Percentiles rank a stretch among this genome's conserved stretches.
Conservation (phyloP, 257 asterid genomes). For the Verbascum thapsus region DNA sequence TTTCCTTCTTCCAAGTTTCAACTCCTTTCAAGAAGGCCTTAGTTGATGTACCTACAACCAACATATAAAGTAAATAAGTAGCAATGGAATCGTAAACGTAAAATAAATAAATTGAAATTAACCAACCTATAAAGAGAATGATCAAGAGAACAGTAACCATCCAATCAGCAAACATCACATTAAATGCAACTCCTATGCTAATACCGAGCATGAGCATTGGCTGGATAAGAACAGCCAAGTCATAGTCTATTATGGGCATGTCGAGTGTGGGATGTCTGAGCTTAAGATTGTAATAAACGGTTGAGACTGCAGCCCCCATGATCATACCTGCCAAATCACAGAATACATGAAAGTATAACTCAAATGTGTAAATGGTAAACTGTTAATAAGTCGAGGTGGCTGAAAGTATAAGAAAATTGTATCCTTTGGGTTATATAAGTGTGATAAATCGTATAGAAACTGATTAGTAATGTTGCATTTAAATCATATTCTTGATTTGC, state of each 20-base stretch:
- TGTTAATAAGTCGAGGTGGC: neutral
- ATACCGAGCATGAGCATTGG: slow-evolving; percentile 99
- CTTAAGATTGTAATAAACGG: slow-evolving; percentile 89
- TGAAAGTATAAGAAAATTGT: slow-evolving; percentile 1
- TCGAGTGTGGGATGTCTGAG: slow-evolving; percentile 90
- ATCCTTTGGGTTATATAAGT: neutral
- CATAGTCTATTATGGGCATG: slow-evolving; percentile 94
- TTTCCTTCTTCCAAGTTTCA: slow-evolving; percentile 93
- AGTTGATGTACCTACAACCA: slow-evolving; percentile 73
- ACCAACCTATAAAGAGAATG: slow-evolving; percentile 73
- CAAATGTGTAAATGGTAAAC: neutral
- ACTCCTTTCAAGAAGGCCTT: slow-evolving; percentile 88
- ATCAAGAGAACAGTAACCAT: slow-evolving; percentile 96
- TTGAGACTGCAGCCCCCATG: slow-evolving; percentile 92
- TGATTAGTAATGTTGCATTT: neutral
- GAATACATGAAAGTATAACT: too few species aligned
- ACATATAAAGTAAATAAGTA: slow-evolving; percentile 27
- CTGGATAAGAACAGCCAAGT: slow-evolving; percentile 93
- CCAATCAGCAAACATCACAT: slow-evolving; percentile 95
- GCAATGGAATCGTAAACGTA: slow-evolving; percentile 5
- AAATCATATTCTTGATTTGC: neutral
- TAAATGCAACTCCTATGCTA: slow-evolving; percentile 92
- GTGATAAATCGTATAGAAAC: neutral
- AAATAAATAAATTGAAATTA: slow-evolving; percentile 5
- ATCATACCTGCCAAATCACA: slow-evolving; percentile 79